These are phyloP conservation scores for Nidularia pulvinata DNA, from an alignment of 768 basidiomycete species.

Conservation along the genomic window DNA sequence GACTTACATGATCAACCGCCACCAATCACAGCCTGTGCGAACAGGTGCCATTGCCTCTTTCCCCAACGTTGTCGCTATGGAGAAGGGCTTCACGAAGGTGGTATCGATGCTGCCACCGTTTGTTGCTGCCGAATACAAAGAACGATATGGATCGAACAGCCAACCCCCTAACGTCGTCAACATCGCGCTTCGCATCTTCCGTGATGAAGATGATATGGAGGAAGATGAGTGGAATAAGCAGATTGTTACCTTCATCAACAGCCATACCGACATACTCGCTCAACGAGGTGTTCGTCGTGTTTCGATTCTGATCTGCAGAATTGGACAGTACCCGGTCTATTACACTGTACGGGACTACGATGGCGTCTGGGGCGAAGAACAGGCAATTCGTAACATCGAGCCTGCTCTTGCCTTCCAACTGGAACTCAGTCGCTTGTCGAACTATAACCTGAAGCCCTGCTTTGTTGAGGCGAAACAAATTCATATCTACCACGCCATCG, in stretches of 20 bases:
- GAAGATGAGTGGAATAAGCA: constrained; percentile 79
- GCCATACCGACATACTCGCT: constrained; percentile 56
- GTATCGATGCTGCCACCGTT: constrained; percentile 75
- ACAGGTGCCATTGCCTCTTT: constrained; percentile 93
- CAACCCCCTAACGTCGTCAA: constrained; percentile 94
- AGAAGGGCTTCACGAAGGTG: constrained; percentile 75
- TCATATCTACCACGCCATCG: constrained; percentile 96
- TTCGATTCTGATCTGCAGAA: constrained; percentile 90
- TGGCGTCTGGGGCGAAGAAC: constrained; percentile 87
- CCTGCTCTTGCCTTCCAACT: constrained; percentile 98
- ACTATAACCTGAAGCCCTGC: constrained; percentile 96
- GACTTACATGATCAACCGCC: constrained; percentile 86
- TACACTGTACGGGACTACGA: constrained; percentile 83
- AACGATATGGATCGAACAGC: constrained; percentile 70
- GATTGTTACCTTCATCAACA: constrained; percentile 72
- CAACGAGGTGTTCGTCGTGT: constrained; percentile 89
- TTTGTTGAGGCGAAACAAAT: constrained; percentile 98
- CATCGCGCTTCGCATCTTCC: constrained; percentile 88
- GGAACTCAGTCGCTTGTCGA: constrained; percentile 93
- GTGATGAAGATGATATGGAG: constrained; percentile 73
- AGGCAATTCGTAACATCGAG: constrained; percentile 97
- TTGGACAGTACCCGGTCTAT: constrained; percentile 91
- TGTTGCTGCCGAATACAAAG: constrained; percentile 67
- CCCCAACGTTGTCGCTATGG: constrained; percentile 67
- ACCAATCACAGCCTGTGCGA: constrained; percentile 87